Evolutionary conservation across 345 rosid species (phyloP), one percentile per base, ranked within the genome.

Genomic region (Luvunga scandens): DNA sequence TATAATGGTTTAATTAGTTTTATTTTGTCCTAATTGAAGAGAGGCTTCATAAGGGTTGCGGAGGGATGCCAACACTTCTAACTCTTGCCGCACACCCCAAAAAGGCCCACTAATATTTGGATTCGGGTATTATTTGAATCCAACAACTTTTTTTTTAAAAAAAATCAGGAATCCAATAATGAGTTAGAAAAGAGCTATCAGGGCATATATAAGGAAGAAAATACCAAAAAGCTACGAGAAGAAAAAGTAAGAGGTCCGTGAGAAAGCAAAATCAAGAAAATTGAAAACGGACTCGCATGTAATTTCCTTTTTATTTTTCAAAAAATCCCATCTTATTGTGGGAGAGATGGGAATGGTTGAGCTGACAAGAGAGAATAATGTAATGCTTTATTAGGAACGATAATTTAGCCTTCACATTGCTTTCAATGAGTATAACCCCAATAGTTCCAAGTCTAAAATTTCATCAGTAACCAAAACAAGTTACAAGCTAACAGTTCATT

Each of bases 401-500:
- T 73, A 61, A 38, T 72, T 72, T 72, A 12, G 65, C 48, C n/a
- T 72, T 12, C 62, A 22, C 71, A 65, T n/a, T 66, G 53, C 28
- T 53, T 50, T 75, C 63, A 21, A n/a, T 34, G 53, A n/a, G 62
- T 7, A 55, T 25, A 18, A 53, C 24, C 55, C 22, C 12, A 39
- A 14, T 19, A 5, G 48, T 22, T 65, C 21, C 0, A 7, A 61
- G 38, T 66, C 53, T n/a, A 14, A 33, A 30, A 6, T 22, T 10
- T 7, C 22, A 75, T 30, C 42, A 14, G 18, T 62, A 16, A 24
- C 28, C 55, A 55, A 34, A 33, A 9, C 39, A 39, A 66, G 72
- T 76, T 9, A 33, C 36, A 5, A 48, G 31, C 71, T 4, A 75
- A 28, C 30, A 38, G 39, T 62, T 39, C 69, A 9, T 16, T 24